These are phyloP conservation scores for Umbelopsis vinacea DNA, from an alignment of 192 early-diverging fungal genomes.

Conservation along the genomic window DNA sequence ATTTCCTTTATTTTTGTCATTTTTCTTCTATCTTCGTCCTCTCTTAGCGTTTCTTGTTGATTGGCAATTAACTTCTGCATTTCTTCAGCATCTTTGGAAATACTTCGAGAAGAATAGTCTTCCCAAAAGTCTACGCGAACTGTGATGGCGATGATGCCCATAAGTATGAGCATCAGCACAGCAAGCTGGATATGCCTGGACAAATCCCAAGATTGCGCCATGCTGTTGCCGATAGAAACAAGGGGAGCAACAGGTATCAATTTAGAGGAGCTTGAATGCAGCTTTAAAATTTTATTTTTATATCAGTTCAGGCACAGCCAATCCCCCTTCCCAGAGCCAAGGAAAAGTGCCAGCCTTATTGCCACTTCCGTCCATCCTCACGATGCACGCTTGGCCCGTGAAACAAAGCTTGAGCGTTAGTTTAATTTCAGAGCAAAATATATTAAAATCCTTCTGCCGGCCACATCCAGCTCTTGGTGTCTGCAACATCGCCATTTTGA, in stretches of 20 bases:
- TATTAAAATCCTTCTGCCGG: constrained; percentile 63
- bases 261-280: not conserved
- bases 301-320: constrained; percentile 8
- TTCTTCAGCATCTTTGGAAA: constrained; percentile 1
- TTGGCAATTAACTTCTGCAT: not conserved
- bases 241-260: not conserved
- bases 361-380: not conserved
- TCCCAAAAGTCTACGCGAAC: constrained; percentile 15
- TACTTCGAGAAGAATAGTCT: not conserved
- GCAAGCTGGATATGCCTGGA: constrained; percentile 14
- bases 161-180: constrained; percentile 4
- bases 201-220: constrained; percentile 8
- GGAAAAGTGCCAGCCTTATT: not conserved
- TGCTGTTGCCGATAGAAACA: not conserved
- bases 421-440: not conserved
- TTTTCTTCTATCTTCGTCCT: constrained; percentile 6
- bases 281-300: not conserved
- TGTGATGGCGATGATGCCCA: not conserved
- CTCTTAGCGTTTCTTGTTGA: not conserved
- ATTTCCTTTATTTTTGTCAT: not conserved
- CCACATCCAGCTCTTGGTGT: constrained; percentile 73
- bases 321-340: not conserved
- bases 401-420: not conserved
- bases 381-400: not conserved
- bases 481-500: constrained; percentile 65